Percentiles rank a stretch among this genome's conserved stretches.
phyloP scores from a whole-genome alignment of 495 filamentous ascomycete genomes.

The Penicillium steckii region DNA sequence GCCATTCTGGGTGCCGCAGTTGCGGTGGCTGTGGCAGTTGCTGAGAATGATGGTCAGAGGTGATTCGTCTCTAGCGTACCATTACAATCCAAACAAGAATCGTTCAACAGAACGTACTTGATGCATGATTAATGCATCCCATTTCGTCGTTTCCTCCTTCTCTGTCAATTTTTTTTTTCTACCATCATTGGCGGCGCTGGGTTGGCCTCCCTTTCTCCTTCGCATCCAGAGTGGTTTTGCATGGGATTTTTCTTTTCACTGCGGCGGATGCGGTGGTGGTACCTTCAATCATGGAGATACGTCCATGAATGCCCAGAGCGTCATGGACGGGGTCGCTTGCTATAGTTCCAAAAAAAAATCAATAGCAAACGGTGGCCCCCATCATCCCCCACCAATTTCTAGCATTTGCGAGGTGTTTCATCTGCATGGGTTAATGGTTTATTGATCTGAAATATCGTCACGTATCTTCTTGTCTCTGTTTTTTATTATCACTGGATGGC shows the following conservation, averaged over 20 bases:
- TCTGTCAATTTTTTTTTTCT: neutral
- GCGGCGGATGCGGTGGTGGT: too few species aligned
- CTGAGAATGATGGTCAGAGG: conserved; percentile 16
- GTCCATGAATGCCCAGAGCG: too few species aligned
- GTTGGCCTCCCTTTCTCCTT: neutral
- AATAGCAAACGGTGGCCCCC: too few species aligned
- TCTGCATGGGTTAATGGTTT: neutral
- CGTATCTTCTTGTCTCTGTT: too few species aligned
- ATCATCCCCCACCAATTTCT: neutral
- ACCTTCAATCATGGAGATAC: too few species aligned
- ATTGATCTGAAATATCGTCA: neutral
- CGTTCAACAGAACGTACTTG: neutral
- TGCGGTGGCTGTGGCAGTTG: conserved; percentile 49
- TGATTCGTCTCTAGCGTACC: neutral
- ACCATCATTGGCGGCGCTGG: neutral
- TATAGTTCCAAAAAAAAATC: too few species aligned
- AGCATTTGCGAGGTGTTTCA: conserved; percentile 1
- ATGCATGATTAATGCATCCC: neutral
- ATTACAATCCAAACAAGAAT: too few species aligned
- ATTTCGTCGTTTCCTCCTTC: neutral
- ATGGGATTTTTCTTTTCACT: too few species aligned
- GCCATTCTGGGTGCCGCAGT: conserved; percentile 58
- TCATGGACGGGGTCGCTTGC: too few species aligned
- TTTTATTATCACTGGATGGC: neutral
- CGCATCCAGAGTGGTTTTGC: neutral